phyloP scores from a whole-genome alignment of 2,329 filamentous ascomycete genomes.

The Xylariaceae sp. region DNA sequence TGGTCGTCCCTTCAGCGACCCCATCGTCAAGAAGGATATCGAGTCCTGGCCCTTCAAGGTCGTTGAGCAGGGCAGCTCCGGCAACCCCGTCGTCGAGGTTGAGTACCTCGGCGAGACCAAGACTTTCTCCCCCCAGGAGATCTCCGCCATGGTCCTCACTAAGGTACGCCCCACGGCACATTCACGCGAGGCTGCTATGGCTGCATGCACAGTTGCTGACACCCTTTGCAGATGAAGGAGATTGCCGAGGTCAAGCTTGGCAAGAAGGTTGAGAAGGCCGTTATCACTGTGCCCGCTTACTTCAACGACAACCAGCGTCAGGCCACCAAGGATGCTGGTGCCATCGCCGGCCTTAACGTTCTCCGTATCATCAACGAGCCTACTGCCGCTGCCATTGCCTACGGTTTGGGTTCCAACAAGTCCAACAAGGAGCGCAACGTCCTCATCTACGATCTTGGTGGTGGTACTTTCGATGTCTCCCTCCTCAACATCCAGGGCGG shows the following conservation, averaged over 20 bases:
- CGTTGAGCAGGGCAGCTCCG: slow-evolving; percentile 67
- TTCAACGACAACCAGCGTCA: slow-evolving; percentile 99
- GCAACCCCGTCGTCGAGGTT: slow-evolving; percentile 85
- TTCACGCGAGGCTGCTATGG: not conserved
- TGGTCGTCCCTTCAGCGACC: slow-evolving; percentile 90
- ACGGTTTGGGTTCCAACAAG: slow-evolving; percentile 93
- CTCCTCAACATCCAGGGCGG: slow-evolving; percentile 98
- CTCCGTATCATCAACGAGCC: slow-evolving; percentile 99
- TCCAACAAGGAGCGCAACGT: slow-evolving; percentile 97
- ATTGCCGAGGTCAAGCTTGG: slow-evolving; percentile 97
- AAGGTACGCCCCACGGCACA: slow-evolving; percentile 61
- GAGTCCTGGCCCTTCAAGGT: slow-evolving; percentile 99
- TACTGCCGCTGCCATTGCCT: slow-evolving; percentile 95
- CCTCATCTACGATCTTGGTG: slow-evolving; percentile 98
- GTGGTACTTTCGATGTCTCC: slow-evolving; percentile 99
- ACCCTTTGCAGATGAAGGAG: slow-evolving; percentile 80
- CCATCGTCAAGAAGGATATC: slow-evolving; percentile 97
- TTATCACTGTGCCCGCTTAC: slow-evolving; percentile 98
- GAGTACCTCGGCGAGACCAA: slow-evolving; percentile 93
- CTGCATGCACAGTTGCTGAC: slow-evolving; percentile 15
- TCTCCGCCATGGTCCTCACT: slow-evolving; percentile 96
- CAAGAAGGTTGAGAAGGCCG: slow-evolving; percentile 98
- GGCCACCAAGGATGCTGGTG: slow-evolving; percentile 98
- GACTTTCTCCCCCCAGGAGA: slow-evolving; percentile 96
- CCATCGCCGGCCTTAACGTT: slow-evolving; percentile 94